Evolutionary conservation across 2,329 filamentous ascomycete genomes (phyloP), one percentile per base, ranked within the genome.

Genomic region (Nothophaeocryptopus gaeumannii): DNA sequence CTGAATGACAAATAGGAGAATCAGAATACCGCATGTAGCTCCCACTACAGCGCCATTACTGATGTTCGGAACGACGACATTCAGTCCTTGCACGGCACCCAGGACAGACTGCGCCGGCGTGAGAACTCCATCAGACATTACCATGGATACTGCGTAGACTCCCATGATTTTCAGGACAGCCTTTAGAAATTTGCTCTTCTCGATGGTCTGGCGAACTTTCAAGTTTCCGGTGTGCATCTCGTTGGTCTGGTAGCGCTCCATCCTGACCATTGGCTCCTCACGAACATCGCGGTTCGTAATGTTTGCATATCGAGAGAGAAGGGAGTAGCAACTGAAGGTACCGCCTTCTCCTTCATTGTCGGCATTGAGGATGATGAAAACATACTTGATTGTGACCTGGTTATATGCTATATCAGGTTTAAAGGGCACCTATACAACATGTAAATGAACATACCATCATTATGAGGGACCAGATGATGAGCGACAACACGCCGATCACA

Each of bases 291-390:
- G 71, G 40, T 78, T 75, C 11, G 78, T 74, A 51, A 88, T 84
- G 55, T 83, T 76, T 46, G 78, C 77, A 65, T 79, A 83, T 58
- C 81, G 73, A 4, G 82, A 78, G 1, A 87, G 74, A 11, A 87
- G 68, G 3, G 80, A 82, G 65, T 86, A 86, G 20, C 83, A 77
- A 29, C 79, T 81, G 66, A 87, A 87, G 0, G 83, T 86, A 29
- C 84, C 84, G 26, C 84, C 84, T 61, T 88, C 83, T 38, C 84
- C 84, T 62, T 87, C 83, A 54, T 88, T 83, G 64, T 87, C 84
- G 45, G 84, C 84, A 31, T 72, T 72, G 5, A 88, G 68, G 33
- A 88, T 78, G 61, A 88, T 79, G 53, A 85, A 72, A 34, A 83
- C 74, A 61, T 88, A 88, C 69, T 88, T 88, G 50, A 85, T 58